These are phyloP conservation scores for Nitzschia putrida DNA, from an alignment of 108 stramenopile species.

Conservation along the genomic window DNA sequence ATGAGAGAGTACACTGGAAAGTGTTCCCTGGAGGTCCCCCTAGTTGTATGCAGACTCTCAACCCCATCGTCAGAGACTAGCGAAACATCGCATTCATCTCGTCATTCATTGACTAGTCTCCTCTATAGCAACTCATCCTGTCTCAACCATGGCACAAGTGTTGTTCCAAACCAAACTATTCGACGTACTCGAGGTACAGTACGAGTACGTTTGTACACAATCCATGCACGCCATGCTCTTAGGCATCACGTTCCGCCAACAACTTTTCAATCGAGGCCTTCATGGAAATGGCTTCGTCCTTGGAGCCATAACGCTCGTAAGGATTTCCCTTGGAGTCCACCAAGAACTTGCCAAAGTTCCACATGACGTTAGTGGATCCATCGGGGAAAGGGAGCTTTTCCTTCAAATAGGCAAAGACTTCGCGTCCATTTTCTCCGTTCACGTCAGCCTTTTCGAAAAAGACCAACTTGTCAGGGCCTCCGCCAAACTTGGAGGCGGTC, in stretches of 20 bases:
- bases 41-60: no score
- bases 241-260: conserved; percentile 16
- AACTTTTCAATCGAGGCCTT: conserved; percentile 60
- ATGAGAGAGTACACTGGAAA: no score
- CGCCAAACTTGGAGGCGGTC: conserved; percentile 32
- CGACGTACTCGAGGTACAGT: no score
- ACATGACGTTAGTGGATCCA: conserved; percentile 63
- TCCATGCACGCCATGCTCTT: neutral
- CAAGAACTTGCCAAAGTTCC: conserved; percentile 51
- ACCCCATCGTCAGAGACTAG: conserved; percentile 14
- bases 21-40: no score
- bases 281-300: conserved; percentile 51
- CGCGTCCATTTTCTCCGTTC: conserved; percentile 71
- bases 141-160: no score
- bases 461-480: conserved; percentile 49
- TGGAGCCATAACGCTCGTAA: conserved; percentile 54
- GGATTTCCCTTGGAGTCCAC: conserved; percentile 74
- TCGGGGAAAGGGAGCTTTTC: conserved; percentile 52
- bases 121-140: no score
- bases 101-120: conserved; percentile 8
- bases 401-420: conserved; percentile 72
- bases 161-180: no score
- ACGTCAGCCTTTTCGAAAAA: conserved; percentile 84
- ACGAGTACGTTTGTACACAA: no score
- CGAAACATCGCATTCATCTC: neutral